These are phyloP conservation scores for Mucor piriformis DNA, from an alignment of 371 early-diverging fungal species.

Conservation along the genomic window DNA sequence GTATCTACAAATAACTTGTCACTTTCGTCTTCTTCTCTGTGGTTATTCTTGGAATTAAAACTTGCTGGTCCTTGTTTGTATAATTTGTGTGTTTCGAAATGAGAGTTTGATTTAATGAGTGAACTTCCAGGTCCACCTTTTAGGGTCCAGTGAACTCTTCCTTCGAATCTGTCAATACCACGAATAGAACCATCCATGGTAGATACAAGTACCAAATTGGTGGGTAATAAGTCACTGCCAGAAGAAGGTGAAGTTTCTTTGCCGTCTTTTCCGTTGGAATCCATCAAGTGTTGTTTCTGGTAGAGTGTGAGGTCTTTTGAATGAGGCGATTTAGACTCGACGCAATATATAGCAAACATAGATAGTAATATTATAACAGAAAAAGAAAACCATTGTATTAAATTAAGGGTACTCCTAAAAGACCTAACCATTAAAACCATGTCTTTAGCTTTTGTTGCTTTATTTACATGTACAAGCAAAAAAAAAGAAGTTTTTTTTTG, in stretches of 20 bases:
- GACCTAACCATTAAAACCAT: slow-evolving; percentile 35
- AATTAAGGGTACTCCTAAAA: slow-evolving; percentile 20
- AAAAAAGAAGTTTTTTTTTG: not conserved
- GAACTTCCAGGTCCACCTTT: slow-evolving; percentile 36
- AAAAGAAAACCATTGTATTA: slow-evolving; percentile 25
- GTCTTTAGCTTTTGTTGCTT: not conserved
- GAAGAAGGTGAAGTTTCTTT: not conserved
- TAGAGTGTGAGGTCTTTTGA: slow-evolving; percentile 18
- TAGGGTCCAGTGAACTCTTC: slow-evolving; percentile 44
- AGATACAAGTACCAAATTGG: slow-evolving; percentile 41
- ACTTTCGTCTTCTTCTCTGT: slow-evolving; percentile 9
- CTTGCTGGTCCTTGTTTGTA: slow-evolving; percentile 7
- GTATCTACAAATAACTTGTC: slow-evolving; percentile 13
- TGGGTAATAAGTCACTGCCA: slow-evolving; percentile 10
- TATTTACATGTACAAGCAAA: not conserved
- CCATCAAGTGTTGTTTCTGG: slow-evolving; percentile 9
- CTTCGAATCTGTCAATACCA: slow-evolving; percentile 41
- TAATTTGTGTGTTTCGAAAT: slow-evolving; percentile 20
- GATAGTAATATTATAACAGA: slow-evolving; percentile 24
- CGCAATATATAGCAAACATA: slow-evolving; percentile 25
- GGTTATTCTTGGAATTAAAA: not conserved
- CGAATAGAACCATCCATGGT: slow-evolving; percentile 53
- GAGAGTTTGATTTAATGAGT: slow-evolving; percentile 37
- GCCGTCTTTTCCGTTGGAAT: slow-evolving; percentile 2
- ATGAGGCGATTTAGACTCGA: slow-evolving; percentile 19